A percentile compares a stretch with the other conserved stretches of the same genome.
These are phyloP conservation scores for Wickerhamomyces chaumierensis DNA, from an alignment of 805 yeast genomes.

Conservation along the genomic window DNA sequence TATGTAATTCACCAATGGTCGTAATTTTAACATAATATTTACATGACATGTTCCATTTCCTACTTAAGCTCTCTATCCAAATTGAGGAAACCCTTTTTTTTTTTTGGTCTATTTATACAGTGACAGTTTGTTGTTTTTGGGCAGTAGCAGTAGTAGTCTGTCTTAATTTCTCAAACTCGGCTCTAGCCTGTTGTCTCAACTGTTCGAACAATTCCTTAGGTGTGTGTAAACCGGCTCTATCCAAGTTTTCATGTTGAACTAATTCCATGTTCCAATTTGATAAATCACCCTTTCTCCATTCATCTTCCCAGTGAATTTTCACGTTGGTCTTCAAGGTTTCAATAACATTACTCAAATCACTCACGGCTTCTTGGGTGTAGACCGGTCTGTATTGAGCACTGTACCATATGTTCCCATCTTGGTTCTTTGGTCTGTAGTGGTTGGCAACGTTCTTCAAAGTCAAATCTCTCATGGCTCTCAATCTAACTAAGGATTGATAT, in stretches of 20 bases:
- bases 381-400: slow-evolving; percentile 85
- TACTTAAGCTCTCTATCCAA: no score
- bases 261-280: slow-evolving; percentile 54
- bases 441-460: slow-evolving; percentile 48
- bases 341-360: slow-evolving; percentile 65
- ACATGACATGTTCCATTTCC: no score
- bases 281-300: slow-evolving; percentile 80
- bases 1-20: no score
- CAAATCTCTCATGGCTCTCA: slow-evolving; percentile 65
- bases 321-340: slow-evolving; percentile 38
- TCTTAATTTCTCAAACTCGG: slow-evolving; percentile 11
- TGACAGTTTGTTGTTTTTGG: not conserved
- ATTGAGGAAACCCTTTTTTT: no score
- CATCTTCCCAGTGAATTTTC: slow-evolving; percentile 70
- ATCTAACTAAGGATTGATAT: slow-evolving; percentile 60
- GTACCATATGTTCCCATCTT: slow-evolving; percentile 75
- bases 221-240: slow-evolving; percentile 45
- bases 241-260: slow-evolving; percentile 52
- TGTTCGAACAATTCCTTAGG: slow-evolving; percentile 57
- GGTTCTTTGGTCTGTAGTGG: slow-evolving; percentile 57
- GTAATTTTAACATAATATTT: no score
- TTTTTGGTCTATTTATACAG: not conserved
- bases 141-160: not conserved
- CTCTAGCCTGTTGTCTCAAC: slow-evolving; percentile 25
- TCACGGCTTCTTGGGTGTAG: slow-evolving; percentile 81